Conservation (phyloP, 2,329 filamentous ascomycete species). For the Nigrospora oryzae region DNA sequence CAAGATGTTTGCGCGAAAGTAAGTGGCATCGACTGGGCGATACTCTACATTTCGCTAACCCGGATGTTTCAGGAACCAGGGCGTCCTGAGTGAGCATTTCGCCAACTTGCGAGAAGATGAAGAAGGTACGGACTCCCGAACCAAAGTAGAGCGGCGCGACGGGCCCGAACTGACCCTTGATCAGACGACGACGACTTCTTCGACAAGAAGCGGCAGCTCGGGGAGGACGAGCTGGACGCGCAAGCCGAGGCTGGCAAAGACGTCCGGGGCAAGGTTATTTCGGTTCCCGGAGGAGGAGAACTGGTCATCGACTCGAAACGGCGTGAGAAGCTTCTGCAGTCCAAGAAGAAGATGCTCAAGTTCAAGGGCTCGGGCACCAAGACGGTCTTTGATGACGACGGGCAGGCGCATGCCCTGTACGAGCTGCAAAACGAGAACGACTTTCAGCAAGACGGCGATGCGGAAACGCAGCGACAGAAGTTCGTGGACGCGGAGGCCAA, state of each 20-base stretch:
- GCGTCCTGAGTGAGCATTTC: conserved; percentile 91
- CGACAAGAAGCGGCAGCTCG: conserved; percentile 79
- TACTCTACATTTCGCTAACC: neutral
- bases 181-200: conserved; percentile 69
- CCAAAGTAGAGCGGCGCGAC: too few relatives aligned
- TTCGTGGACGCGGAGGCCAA: conserved; percentile 72
- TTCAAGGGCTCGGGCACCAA: conserved; percentile 82
- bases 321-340: conserved; percentile 87
- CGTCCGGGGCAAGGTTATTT: conserved; percentile 49
- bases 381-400: conserved; percentile 87
- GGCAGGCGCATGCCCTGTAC: conserved; percentile 76
- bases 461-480: conserved; percentile 64
- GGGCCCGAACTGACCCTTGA: conserved; percentile 24
- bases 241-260: conserved; percentile 34
- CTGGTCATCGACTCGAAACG: conserved; percentile 90
- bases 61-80: conserved; percentile 62
- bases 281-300: conserved; percentile 58
- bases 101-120: conserved; percentile 69
- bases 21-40: neutral
- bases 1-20: conserved; percentile 81
- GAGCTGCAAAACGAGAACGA: conserved; percentile 79
- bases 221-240: conserved; percentile 55
- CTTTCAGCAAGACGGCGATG: conserved; percentile 67
- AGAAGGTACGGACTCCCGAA: conserved; percentile 11
- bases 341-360: conserved; percentile 89